Evolutionary conservation across 2,329 filamentous ascomycete genomes (phyloP).

Genomic region (Alternaria consortialis): DNA sequence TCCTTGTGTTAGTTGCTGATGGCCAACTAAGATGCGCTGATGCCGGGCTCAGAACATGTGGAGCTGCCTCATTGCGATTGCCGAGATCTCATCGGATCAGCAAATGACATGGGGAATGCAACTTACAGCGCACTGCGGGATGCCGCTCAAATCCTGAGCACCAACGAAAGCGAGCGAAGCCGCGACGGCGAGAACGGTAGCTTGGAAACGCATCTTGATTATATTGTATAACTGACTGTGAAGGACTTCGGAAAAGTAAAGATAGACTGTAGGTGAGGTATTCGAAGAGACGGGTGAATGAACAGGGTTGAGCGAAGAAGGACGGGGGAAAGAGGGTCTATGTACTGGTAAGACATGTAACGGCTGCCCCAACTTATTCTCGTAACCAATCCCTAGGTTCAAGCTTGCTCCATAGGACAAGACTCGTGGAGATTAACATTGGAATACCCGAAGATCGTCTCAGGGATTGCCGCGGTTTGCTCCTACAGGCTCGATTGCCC

Average conservation of each 20-base stretch:
- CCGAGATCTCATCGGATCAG: not conserved
- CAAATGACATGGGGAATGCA: not conserved
- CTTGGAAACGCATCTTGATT: slow-evolving; percentile 45
- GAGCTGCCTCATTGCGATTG: not conserved
- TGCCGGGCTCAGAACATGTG: not conserved
- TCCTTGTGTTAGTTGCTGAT: not conserved
- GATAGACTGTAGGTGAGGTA: slow-evolving; percentile 1
- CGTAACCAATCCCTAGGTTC: not conserved
- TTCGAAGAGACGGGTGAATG: not conserved
- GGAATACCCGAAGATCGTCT: slow-evolving; percentile 3
- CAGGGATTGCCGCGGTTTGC: not conserved
- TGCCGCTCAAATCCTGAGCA: slow-evolving; percentile 38
- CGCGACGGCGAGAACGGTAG: slow-evolving; percentile 34
- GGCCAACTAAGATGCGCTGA: not conserved
- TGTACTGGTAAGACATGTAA: not conserved
- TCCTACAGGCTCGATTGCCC: not conserved
- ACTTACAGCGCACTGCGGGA: slow-evolving; percentile 50
- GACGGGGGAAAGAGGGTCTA: not conserved
- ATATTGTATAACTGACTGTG: not conserved
- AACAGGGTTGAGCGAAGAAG: slow-evolving; percentile 2
- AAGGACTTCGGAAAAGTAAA: not conserved
- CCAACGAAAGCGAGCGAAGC: slow-evolving; percentile 37
- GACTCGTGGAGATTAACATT: slow-evolving; percentile 7
- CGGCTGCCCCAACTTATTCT: not conserved
- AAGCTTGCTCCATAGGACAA: not conserved